These are phyloP conservation scores for Phytophthora europaea DNA, from an alignment of 352 stramenopile genomes.

Conservation along the genomic window DNA sequence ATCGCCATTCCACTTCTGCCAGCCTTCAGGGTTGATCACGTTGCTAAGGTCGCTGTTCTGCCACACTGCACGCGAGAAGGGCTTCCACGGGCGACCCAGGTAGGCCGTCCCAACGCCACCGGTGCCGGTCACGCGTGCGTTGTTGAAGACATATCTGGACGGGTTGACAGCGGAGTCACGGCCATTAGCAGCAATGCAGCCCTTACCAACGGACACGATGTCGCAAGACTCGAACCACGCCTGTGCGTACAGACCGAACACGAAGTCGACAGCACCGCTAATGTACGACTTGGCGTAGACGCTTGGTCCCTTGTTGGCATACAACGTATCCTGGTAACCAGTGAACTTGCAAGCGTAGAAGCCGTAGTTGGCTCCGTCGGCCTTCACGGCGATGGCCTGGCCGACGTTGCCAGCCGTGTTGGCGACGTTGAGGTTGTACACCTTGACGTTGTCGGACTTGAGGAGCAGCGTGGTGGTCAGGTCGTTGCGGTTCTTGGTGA, in stretches of 20 bases:
- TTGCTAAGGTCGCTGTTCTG: neutral
- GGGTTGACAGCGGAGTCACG: neutral
- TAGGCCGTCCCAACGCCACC: neutral
- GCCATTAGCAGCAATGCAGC: neutral
- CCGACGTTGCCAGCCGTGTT: neutral
- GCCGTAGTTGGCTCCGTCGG: neutral
- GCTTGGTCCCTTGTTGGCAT: neutral
- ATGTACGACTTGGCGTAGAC: slow-evolving; percentile 2
- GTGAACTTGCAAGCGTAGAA: slow-evolving; percentile 6
- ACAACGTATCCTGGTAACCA: slow-evolving; percentile 5
- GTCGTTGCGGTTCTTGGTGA: slow-evolving; percentile 1
- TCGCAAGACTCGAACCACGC: neutral
- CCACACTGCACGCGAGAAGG: neutral
- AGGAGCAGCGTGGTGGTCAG: neutral
- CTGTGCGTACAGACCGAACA: neutral
- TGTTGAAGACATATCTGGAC: neutral
- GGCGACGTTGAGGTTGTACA: slow-evolving; percentile 1
- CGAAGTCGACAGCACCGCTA: slow-evolving; percentile 1
- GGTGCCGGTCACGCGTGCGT: neutral
- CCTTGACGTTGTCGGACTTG: slow-evolving; percentile 2
- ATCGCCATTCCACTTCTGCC: neutral
- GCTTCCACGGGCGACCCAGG: neutral
- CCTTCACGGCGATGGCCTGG: neutral
- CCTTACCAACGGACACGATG: neutral
- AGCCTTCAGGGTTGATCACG: neutral